Percentiles rank a stretch among this genome's conserved stretches.
Conservation (phyloP, 768 basidiomycete genomes). For the Daedaleopsis sinensis region DNA sequence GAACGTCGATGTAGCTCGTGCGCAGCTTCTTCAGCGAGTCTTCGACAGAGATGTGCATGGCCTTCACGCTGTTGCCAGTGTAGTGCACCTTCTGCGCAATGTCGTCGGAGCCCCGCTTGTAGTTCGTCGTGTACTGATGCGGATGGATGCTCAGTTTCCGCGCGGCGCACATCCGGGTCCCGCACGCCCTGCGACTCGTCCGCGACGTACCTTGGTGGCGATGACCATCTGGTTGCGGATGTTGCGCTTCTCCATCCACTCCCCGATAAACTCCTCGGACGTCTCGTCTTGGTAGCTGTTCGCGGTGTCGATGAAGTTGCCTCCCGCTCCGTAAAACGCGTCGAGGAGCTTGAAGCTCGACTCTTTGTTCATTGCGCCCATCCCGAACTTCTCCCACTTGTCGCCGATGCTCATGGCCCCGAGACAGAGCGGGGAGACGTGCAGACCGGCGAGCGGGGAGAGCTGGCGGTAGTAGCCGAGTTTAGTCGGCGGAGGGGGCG, state of each 20-base stretch:
- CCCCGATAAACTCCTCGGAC: conserved; percentile 43
- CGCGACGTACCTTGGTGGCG: conserved; percentile 28
- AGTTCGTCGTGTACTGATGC: conserved; percentile 32
- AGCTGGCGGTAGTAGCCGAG: conserved; percentile 36
- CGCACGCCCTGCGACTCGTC: too few relatives aligned
- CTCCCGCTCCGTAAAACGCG: conserved; percentile 37
- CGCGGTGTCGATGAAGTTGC: conserved; percentile 40
- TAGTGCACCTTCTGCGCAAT: conserved; percentile 42
- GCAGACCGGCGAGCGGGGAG: conserved; percentile 37
- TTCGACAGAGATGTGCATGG: conserved; percentile 36
- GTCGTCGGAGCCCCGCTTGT: conserved; percentile 18
- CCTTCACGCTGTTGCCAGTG: conserved; percentile 43
- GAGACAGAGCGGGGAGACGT: conserved; percentile 41
- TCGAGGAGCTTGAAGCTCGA: conserved; percentile 43
- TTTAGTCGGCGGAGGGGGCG: conserved; percentile 16
- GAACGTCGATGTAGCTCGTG: conserved; percentile 47
- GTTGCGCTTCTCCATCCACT: conserved; percentile 42
- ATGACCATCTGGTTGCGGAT: conserved; percentile 42
- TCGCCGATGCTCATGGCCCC: conserved; percentile 29
- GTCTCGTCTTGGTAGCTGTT: conserved; percentile 41
- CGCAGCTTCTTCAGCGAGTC: conserved; percentile 45
- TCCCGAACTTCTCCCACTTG: conserved; percentile 30
- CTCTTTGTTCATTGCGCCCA: conserved; percentile 41
- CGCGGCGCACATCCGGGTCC: too few relatives aligned
- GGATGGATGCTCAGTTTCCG: not conserved